Percentiles rank a stretch among this genome's conserved stretches.
phyloP scores from a whole-genome alignment of 805 yeast genomes.

The Nakazawaea wyomingensis region DNA sequence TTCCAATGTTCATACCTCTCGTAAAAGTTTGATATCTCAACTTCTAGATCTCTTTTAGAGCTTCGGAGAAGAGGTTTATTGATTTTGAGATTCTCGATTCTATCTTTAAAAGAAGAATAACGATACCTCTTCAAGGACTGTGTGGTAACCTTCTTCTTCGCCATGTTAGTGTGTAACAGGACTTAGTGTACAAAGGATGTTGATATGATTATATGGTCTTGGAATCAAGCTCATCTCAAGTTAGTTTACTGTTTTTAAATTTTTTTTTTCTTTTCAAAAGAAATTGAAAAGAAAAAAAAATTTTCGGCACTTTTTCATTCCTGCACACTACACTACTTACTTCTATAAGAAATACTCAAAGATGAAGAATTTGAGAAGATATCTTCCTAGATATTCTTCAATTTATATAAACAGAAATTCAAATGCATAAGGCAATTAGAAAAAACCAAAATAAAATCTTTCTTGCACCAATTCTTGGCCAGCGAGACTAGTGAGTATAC shows the following conservation, averaged over 20 bases:
- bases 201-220: too few relatives aligned
- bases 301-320: neutral
- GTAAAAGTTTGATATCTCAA: constrained; percentile 71
- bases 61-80: constrained; percentile 58
- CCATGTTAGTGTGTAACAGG: too few relatives aligned
- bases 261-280: too few relatives aligned
- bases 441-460: too few relatives aligned
- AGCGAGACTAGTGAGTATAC: too few relatives aligned
- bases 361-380: too few relatives aligned
- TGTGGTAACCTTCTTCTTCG: constrained; percentile 38
- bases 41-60: constrained; percentile 58
- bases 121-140: constrained; percentile 54
- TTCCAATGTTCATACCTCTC: constrained; percentile 82
- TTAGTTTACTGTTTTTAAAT: constrained; percentile 1
- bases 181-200: too few relatives aligned
- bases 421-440: neutral
- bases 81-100: constrained; percentile 77
- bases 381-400: too few relatives aligned
- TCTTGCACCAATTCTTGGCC: too few relatives aligned
- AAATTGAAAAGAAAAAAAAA: constrained; percentile 6
- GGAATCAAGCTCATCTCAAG: constrained; percentile 10
- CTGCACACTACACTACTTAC: constrained; percentile 8
- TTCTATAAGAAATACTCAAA: neutral
- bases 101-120: constrained; percentile 74
- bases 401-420: too few relatives aligned